These are phyloP conservation scores for Phlegmacium glaucopus DNA, from an alignment of 768 basidiomycete genomes.

Conservation along the genomic window DNA sequence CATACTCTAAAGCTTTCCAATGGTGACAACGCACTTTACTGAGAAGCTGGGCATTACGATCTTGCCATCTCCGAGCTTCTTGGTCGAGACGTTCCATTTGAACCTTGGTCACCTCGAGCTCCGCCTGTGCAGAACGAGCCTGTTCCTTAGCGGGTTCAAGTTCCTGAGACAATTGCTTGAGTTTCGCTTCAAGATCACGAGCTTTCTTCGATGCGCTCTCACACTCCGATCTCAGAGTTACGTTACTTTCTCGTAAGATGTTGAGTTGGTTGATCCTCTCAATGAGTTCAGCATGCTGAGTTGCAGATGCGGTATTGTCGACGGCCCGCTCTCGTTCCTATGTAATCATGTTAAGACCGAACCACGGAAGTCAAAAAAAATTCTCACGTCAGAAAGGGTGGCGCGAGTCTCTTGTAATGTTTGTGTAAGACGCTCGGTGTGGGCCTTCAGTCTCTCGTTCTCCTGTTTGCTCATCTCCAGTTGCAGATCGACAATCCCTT, in stretches of 20 bases:
- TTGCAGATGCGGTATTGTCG: slow-evolving; percentile 64
- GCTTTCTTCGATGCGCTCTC: slow-evolving; percentile 69
- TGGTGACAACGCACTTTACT: slow-evolving; percentile 55
- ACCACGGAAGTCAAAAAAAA: background rate
- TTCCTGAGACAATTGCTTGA: slow-evolving; percentile 55
- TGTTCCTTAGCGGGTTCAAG: slow-evolving; percentile 77
- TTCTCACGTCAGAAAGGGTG: slow-evolving; percentile 68
- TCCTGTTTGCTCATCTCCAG: slow-evolving; percentile 78
- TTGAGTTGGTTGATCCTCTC: slow-evolving; percentile 87
- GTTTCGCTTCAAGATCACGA: slow-evolving; percentile 60
- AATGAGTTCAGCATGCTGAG: slow-evolving; percentile 80
- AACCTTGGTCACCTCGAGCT: slow-evolving; percentile 64
- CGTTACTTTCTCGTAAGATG: slow-evolving; percentile 84
- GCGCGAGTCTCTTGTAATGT: slow-evolving; percentile 67
- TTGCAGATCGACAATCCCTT: slow-evolving; percentile 88
- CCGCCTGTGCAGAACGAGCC: slow-evolving; percentile 61
- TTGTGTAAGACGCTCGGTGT: slow-evolving; percentile 71
- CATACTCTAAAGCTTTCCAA: background rate
- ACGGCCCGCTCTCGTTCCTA: slow-evolving; percentile 83
- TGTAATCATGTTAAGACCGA: slow-evolving; percentile 2
- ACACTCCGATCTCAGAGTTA: slow-evolving; percentile 74
- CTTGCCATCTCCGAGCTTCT: slow-evolving; percentile 81
- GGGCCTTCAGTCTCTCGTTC: slow-evolving; percentile 66
- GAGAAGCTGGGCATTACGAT: slow-evolving; percentile 75
- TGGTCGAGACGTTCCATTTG: slow-evolving; percentile 71